Base-by-base conservation (phyloP, 2,329 filamentous ascomycete species). In the Arthroderma uncinatum region DNA sequence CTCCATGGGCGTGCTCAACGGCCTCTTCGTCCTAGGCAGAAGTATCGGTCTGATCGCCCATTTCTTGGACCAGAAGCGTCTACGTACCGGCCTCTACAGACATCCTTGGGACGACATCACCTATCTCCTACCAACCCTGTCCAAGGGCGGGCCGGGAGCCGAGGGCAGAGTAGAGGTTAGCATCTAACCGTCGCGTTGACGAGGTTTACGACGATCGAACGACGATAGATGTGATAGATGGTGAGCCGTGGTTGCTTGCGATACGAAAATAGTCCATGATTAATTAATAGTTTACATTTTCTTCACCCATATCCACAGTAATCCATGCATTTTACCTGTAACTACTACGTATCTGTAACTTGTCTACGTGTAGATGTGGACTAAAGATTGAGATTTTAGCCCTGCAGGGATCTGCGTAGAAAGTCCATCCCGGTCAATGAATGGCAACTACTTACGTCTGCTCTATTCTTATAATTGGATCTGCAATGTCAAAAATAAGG, bases 31-130 rank as follows among this genome's bases (percentile, higher is more conserved):
- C 50, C 84, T 98, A 60, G 93, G 93, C 71, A 87, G 93, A 71
- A 89, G 84, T 75, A 98, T 98, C 70, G 93, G 93, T 88, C 82
- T 98, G 65, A 98, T 98, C 86, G 93, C 93, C 70, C 93, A 98
- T 78, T 97, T 92, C 83, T 85, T 98, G 68, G 93, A 98, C 79
- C 93, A 98, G 84, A 98, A 98, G 91, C 85, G 93, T 77, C 83
- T 98, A 76, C 87, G 92, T 70, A 98, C 93, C 70, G 93, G 93
- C 74, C 84, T 98, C 64, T 98, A 98, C 87, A 87, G 93, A 74
- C 90, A 95, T 83, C 93, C 93, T 72, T 97, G 93, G 93, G 93
- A 95, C 73, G 91, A 95, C 74, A 95, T 95, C 72, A 95, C 90
- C 65, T 95, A 95, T 78, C 82, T 95, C 66, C 85, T 95, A 66